Evolutionary conservation across 1,284 basidiomycete species (phyloP).

Genomic region (Somion occarium): DNA sequence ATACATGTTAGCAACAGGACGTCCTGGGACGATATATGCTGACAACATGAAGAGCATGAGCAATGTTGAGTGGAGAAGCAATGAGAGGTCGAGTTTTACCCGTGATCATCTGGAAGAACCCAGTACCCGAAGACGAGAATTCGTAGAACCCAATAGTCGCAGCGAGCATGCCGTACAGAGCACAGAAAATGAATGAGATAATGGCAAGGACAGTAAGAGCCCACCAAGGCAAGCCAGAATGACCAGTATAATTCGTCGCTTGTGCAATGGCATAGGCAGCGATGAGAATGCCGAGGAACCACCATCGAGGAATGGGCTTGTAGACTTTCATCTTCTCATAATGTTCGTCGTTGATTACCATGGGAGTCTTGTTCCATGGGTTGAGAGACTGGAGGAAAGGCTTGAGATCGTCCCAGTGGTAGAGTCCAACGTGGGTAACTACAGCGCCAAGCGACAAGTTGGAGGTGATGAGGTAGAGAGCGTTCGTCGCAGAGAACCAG

Average conservation of each 20-base stretch:
- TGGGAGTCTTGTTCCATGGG: slow-evolving; percentile 24
- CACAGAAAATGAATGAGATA: slow-evolving; percentile 52
- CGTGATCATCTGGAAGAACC: slow-evolving; percentile 28
- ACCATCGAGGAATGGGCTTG: slow-evolving; percentile 56
- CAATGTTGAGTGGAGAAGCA: background rate
- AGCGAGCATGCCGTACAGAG: slow-evolving; percentile 39
- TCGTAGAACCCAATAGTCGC: slow-evolving; percentile 42
- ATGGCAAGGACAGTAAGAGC: slow-evolving; percentile 38
- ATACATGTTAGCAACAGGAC: slow-evolving; percentile 47
- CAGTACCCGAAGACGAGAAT: slow-evolving; percentile 24
- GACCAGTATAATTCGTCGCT: slow-evolving; percentile 44
- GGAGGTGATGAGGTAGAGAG: slow-evolving; percentile 26
- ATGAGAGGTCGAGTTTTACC: slow-evolving; percentile 5
- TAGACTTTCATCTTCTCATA: slow-evolving; percentile 58
- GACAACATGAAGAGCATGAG: slow-evolving; percentile 31
- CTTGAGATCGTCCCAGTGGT: slow-evolving; percentile 36
- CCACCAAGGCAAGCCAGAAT: slow-evolving; percentile 52
- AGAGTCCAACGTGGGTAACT: slow-evolving; percentile 25
- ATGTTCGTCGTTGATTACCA: slow-evolving; percentile 32
- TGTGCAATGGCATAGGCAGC: slow-evolving; percentile 43
- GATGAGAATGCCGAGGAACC: slow-evolving; percentile 47
- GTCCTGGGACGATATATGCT: slow-evolving; percentile 37
- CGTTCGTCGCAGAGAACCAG: slow-evolving; percentile 28
- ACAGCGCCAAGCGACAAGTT: slow-evolving; percentile 28
- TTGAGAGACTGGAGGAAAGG: slow-evolving; percentile 27